Evolutionary conservation across 441 rosid species (phyloP).

Genomic region (Erodium texanum): DNA sequence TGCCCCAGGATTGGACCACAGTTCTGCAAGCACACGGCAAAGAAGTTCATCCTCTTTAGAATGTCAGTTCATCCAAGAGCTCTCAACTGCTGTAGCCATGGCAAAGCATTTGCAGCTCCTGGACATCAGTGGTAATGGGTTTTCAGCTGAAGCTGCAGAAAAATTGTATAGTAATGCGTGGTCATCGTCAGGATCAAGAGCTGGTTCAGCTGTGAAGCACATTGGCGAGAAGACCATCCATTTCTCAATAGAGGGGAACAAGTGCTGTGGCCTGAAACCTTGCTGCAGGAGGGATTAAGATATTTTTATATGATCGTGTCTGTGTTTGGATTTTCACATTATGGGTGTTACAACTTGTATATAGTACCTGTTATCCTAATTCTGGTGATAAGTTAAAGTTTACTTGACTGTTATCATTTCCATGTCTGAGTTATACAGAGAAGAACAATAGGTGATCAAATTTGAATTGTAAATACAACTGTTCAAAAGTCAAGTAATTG

Average conservation of each 20-base stretch:
- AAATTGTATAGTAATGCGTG: conserved; percentile 50
- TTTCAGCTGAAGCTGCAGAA: conserved; percentile 39
- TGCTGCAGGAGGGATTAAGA: conserved; percentile 66
- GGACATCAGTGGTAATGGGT: conserved; percentile 68
- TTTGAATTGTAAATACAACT: no score
- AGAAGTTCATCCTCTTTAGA: conserved; percentile 30
- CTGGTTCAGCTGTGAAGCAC: conserved; percentile 42
- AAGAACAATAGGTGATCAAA: no score
- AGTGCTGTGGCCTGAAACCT: conserved; percentile 52
- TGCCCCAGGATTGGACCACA: conserved; percentile 28
- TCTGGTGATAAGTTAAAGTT: no score
- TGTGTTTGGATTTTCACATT: no score
- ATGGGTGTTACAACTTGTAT: no score
- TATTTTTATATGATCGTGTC: background rate
- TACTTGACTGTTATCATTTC: no score
- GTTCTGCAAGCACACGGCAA: conserved; percentile 41
- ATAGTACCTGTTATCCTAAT: no score
- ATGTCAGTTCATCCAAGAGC: conserved; percentile 33
- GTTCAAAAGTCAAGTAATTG: no score
- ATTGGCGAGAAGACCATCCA: conserved; percentile 47
- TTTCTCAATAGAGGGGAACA: conserved; percentile 41
- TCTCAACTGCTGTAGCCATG: conserved; percentile 48
- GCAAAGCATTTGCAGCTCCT: conserved; percentile 56
- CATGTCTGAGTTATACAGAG: no score
- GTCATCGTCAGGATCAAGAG: conserved; percentile 50